A percentile compares a stretch with the other conserved stretches of the same genome.
Conservation (phyloP, 768 basidiomycete genomes). For the Trametes cinnabarina region DNA sequence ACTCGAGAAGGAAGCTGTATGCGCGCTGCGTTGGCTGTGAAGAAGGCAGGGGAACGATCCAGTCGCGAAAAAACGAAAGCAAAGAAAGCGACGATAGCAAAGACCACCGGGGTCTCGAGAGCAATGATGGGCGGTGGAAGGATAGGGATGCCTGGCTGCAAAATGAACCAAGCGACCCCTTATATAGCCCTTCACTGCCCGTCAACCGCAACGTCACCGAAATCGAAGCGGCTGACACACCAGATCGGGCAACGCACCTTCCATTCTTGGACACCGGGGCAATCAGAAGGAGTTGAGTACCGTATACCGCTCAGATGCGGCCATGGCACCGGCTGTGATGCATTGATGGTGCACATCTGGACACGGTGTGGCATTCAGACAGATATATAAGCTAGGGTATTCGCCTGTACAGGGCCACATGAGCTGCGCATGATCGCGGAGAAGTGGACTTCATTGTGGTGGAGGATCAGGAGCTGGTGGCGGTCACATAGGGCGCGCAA, state of each 20-base stretch:
- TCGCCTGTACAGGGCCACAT: no score
- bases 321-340: no score
- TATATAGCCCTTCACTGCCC: conserved; percentile 19
- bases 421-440: no score
- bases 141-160: conserved; percentile 34
- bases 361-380: no score
- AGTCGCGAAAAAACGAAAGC: conserved; percentile 24
- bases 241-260: conserved; percentile 3
- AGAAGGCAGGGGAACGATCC: conserved; percentile 19
- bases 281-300: not conserved
- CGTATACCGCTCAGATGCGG: no score
- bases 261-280: not conserved
- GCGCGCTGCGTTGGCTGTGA: conserved; percentile 22
- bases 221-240: not conserved
- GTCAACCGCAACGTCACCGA: conserved; percentile 4
- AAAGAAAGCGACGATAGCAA: conserved; percentile 19
- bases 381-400: no score
- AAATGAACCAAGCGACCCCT: conserved; percentile 8
- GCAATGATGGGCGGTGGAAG: conserved; percentile 29
- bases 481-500: conserved; percentile 49
- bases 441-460: no score
- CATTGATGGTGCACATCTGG: no score
- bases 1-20: conserved; percentile 17
- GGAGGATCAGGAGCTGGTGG: not conserved
- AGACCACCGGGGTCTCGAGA: conserved; percentile 58